Percentiles rank a stretch among this genome's conserved stretches.
These are phyloP conservation scores for Coniochaeta hoffmannii DNA, from an alignment of 2,329 filamentous ascomycete species.

Conservation along the genomic window DNA sequence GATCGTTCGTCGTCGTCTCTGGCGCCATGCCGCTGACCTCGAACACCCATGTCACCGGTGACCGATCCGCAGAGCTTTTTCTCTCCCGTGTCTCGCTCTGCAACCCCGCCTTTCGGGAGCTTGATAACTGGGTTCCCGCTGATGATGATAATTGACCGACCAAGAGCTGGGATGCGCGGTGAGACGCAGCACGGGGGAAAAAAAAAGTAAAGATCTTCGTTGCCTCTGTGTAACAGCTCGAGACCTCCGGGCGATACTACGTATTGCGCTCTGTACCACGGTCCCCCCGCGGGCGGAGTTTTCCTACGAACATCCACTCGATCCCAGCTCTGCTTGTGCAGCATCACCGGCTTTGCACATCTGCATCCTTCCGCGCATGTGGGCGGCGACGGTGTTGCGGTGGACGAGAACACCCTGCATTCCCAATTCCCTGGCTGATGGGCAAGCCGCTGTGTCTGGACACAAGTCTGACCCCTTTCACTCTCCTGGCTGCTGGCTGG, in stretches of 20 bases:
- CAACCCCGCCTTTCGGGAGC: background rate
- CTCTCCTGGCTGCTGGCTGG: too few relatives aligned
- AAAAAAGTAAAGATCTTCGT: background rate
- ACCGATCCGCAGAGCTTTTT: background rate
- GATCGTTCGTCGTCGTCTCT: background rate
- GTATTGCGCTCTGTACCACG: background rate
- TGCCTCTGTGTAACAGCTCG: background rate
- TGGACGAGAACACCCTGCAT: background rate
- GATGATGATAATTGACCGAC: background rate
- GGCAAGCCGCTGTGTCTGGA: too few relatives aligned
- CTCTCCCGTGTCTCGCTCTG: background rate
- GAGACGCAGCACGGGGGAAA: background rate
- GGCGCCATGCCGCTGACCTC: background rate
- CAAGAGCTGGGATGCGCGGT: background rate
- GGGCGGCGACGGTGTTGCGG: background rate
- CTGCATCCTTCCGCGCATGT: too few relatives aligned
- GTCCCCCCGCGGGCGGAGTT: background rate
- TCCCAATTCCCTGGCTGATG: background rate
- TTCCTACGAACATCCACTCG: background rate
- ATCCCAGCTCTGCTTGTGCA: background rate
- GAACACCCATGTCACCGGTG: background rate
- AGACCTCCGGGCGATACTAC: background rate
- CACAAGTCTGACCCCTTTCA: background rate
- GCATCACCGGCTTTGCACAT: background rate
- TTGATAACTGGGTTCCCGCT: background rate